A percentile compares a stretch with the other conserved stretches of the same genome.
Evolutionary conservation across 768 basidiomycete species (phyloP).

Genomic region (Lepiota subincarnata): DNA sequence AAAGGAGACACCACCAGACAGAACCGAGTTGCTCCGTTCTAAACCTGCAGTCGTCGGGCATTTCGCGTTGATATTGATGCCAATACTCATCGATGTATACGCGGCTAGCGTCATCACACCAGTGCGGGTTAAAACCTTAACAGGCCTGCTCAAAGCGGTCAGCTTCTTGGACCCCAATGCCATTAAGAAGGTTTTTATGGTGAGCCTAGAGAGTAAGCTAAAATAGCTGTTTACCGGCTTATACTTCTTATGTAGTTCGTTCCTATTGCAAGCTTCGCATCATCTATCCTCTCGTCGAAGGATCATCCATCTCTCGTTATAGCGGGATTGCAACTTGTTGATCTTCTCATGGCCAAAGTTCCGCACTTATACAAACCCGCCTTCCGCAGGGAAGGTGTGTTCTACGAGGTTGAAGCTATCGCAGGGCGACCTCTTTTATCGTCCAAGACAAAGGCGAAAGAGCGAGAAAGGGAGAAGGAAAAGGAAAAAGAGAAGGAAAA

Average conservation of each 20-base stretch:
- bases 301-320: constrained; percentile 87
- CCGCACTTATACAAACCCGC: constrained; percentile 81
- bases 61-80: constrained; percentile 87
- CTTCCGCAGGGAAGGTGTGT: constrained; percentile 92
- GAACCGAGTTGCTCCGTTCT: constrained; percentile 72
- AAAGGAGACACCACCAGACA: constrained; percentile 40
- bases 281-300: constrained; percentile 87
- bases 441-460: constrained; percentile 48
- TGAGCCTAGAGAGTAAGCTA: constrained; percentile 31
- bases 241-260: constrained; percentile 58
- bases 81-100: constrained; percentile 97
- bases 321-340: constrained; percentile 89
- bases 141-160: constrained; percentile 84
- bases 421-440: constrained; percentile 59
- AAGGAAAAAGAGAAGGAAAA: constrained; percentile 21
- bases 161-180: constrained; percentile 81
- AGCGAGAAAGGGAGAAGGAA: constrained; percentile 19
- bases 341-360: constrained; percentile 81
- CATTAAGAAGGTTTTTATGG: constrained; percentile 72
- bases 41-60: constrained; percentile 73
- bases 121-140: constrained; percentile 85
- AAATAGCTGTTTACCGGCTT: constrained; percentile 5
- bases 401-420: constrained; percentile 86
- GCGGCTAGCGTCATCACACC: constrained; percentile 92
- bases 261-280: constrained; percentile 92